A percentile compares a stretch with the other conserved stretches of the same genome.
phyloP scores from a whole-genome alignment of 140 eudicot species.

The Erigeron philadelphicus region DNA sequence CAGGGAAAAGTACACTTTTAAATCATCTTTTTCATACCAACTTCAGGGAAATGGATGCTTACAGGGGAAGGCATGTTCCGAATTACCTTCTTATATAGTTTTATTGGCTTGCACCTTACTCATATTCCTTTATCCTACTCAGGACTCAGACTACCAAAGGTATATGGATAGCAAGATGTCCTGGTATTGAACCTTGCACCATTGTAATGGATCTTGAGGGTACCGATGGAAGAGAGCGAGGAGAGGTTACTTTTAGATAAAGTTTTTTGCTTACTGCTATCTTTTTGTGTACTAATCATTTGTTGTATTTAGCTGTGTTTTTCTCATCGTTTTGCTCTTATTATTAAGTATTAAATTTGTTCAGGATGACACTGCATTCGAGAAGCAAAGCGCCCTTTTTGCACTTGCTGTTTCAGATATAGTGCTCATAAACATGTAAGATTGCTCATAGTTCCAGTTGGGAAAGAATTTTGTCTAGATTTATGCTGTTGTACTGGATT shows the following conservation, averaged over 20 bases:
- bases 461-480: slow-evolving; percentile 10
- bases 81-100: slow-evolving; percentile 3
- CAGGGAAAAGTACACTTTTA: slow-evolving; percentile 93
- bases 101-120: neutral
- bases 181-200: slow-evolving; percentile 92
- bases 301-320: neutral
- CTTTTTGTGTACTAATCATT: neutral
- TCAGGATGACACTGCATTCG: slow-evolving; percentile 96
- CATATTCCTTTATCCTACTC: slow-evolving; percentile 4
- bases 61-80: slow-evolving; percentile 76
- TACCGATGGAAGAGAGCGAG: slow-evolving; percentile 99
- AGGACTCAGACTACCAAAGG: slow-evolving; percentile 99
- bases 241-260: slow-evolving; percentile 56
- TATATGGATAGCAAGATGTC: slow-evolving; percentile 86
- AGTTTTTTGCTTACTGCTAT: neutral
- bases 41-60: slow-evolving; percentile 98
- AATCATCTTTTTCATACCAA: slow-evolving; percentile 74
- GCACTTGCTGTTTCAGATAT: slow-evolving; percentile 97
- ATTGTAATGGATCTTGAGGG: slow-evolving; percentile 99
- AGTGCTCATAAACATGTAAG: slow-evolving; percentile 98
- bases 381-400: slow-evolving; percentile 93
- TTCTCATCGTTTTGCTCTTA: neutral
- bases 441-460: slow-evolving; percentile 1
- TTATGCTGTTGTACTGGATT: neutral
- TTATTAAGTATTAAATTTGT: slow-evolving; percentile 11